Percentiles rank a stretch among this genome's conserved stretches.
Evolutionary conservation across 768 basidiomycete species (phyloP).

Genomic region (Dacryopinax primogenitus): DNA sequence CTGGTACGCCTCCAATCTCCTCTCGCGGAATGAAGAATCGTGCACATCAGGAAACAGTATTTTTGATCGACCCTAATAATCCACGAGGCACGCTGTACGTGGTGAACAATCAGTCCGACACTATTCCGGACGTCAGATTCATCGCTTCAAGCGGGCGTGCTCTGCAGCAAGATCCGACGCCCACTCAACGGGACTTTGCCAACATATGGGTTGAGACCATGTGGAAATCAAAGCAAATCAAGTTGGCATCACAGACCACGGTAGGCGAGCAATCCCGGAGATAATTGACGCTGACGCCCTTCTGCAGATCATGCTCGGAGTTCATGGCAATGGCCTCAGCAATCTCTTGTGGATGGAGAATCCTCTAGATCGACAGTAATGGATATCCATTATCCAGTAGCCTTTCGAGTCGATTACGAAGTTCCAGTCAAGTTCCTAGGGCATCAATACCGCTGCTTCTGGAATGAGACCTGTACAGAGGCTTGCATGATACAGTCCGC

Average conservation of each 20-base stretch:
- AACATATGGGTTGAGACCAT: slow-evolving; percentile 62
- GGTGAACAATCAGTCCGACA: slow-evolving; percentile 60
- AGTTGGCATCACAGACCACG: slow-evolving; percentile 70
- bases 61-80: slow-evolving; percentile 71
- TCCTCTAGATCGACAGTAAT: not conserved
- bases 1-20: not conserved
- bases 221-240: slow-evolving; percentile 58
- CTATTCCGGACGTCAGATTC: slow-evolving; percentile 48
- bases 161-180: slow-evolving; percentile 48
- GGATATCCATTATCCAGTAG: not conserved
- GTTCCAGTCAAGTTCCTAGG: not conserved
- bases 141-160: slow-evolving; percentile 58
- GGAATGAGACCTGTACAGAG: slow-evolving; percentile 7
- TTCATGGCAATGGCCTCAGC: not conserved
- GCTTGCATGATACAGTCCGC: not conserved
- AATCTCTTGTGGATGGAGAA: not conserved
- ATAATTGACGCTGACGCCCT: not conserved
- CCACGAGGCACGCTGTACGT: slow-evolving; percentile 70
- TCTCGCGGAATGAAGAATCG: not conserved
- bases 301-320: slow-evolving; percentile 1
- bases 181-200: slow-evolving; percentile 64
- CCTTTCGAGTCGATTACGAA: not conserved
- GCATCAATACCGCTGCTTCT: slow-evolving; percentile 12
- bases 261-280: too few species aligned
- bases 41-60: slow-evolving; percentile 65